A percentile compares a stretch with the other conserved stretches of the same genome.
Evolutionary conservation across 2,329 filamentous ascomycete genomes (phyloP).

Genomic region (Colletotrichum shisoi): DNA sequence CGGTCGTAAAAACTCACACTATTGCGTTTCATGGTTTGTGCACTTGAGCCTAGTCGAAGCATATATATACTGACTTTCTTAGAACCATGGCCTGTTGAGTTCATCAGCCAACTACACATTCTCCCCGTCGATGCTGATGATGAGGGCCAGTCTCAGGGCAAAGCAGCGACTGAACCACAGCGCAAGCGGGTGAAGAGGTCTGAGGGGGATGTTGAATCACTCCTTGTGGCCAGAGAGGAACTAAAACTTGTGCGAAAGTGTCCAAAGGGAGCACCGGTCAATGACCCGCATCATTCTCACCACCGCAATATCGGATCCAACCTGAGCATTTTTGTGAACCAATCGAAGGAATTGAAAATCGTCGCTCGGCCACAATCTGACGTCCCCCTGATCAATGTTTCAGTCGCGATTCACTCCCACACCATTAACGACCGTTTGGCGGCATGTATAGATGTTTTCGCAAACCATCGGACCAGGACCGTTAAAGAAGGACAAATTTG

Average conservation of each 20-base stretch:
- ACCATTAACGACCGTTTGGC: conserved; percentile 6
- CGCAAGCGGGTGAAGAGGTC: conserved; percentile 28
- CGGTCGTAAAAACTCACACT: background rate
- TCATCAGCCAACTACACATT: conserved; percentile 19
- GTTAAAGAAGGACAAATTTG: conserved; percentile 46
- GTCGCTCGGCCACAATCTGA: background rate
- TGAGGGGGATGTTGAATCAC: background rate
- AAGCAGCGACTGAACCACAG: conserved; percentile 11
- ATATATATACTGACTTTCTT: background rate
- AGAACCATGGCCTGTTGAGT: conserved; percentile 33
- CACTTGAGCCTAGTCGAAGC: background rate
- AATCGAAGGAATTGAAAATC: conserved; percentile 17
- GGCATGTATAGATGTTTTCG: conserved; percentile 35
- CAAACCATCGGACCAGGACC: conserved; percentile 35
- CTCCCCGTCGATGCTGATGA: conserved; percentile 9
- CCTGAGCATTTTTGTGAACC: background rate
- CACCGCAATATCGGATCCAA: conserved; percentile 19
- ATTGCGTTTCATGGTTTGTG: conserved; percentile 33
- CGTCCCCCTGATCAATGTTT: conserved; percentile 3
- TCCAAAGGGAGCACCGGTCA: background rate
- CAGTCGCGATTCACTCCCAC: conserved; percentile 15
- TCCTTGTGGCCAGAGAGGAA: conserved; percentile 21
- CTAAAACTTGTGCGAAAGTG: conserved; percentile 29
- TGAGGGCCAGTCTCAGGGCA: conserved; percentile 3
- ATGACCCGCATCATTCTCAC: background rate